phyloP scores from a whole-genome alignment of 2,329 filamentous ascomycete genomes.

The Penicillium capsulatum region DNA sequence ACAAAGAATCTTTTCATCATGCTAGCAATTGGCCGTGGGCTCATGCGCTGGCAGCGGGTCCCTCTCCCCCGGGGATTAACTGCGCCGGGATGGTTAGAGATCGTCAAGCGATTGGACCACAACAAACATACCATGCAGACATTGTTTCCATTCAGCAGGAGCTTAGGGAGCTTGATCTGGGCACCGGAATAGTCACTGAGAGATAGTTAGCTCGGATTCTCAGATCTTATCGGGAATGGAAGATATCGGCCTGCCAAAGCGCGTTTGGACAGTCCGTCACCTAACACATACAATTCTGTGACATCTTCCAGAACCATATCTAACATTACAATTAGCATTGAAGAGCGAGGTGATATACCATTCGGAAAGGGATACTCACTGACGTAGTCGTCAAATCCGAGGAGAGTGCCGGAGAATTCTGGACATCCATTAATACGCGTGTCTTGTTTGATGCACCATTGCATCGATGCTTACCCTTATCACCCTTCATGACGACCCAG shows the following conservation, averaged over 20 bases:
- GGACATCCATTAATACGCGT: constrained; percentile 16
- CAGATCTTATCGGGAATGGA: too few relatives aligned
- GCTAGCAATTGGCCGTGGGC: background rate
- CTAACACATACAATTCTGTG: constrained; percentile 81
- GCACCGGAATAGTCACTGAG: constrained; percentile 82
- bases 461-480: constrained; percentile 66
- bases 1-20: constrained; percentile 17
- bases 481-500: constrained; percentile 99
- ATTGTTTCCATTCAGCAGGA: constrained; percentile 95
- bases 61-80: constrained; percentile 76
- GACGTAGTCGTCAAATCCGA: constrained; percentile 99
- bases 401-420: constrained; percentile 94
- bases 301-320: constrained; percentile 99
- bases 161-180: constrained; percentile 86
- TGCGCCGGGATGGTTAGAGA: constrained; percentile 34
- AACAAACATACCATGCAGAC: constrained; percentile 82
- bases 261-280: too few relatives aligned
- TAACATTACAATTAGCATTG: constrained; percentile 37
- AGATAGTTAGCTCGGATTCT: constrained; percentile 23
- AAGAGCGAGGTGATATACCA: constrained; percentile 6
- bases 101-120: too few relatives aligned
- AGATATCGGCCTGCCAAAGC: too few relatives aligned
- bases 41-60: constrained; percentile 48
- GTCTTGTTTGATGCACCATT: background rate
- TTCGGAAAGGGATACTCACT: constrained; percentile 62